Evolutionary conservation across 164 flowering plant genomes (phyloP), one percentile per base, ranked within the genome.

Genomic region (Annona cherimola): DNA sequence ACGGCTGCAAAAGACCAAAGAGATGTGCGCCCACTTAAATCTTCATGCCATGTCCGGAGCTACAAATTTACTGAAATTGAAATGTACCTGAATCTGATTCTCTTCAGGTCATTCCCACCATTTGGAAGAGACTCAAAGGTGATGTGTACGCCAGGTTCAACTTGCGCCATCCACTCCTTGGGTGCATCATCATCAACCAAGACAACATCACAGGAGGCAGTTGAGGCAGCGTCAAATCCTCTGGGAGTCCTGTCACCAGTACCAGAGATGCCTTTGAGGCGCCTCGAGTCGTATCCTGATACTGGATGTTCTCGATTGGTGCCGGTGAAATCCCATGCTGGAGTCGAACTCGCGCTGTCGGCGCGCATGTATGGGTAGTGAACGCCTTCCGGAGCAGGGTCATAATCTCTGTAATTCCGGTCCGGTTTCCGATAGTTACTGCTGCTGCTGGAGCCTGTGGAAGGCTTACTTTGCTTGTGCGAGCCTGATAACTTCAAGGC

Each of bases 101-200:
- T 86, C 75, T 89, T 93, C 2, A 95, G 89, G 71, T 95, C 97
- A 79, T 95, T 95, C 57, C 99, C 98, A 0, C 98, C 96, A 71
- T 82, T 78, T 50, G 99, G 96, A 60, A 95, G 94, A 45, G 99
- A 86, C n/a, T 84, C 87, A 64, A 95, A 93, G 9, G 99, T 95
- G 42, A 95, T 95, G 74, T 93, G 98, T 16, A 95, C 98, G 1
- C 99, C 99, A 2, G 99, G 99, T 77, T 95, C 99, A 12, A 95
- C 99, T 78, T 91, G 98, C 12, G 99, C 99, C 89, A 89, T 87
- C 99, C 98, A 95, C 69, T 93, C 99, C 78, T 86, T 95, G 35
- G 97, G 84, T 76, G 86, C 92, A 41, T 89, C 89, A 43, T 95
- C 96, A 42, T 91, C 92, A 61, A 84, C 86, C 3, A 88, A 69